phyloP scores from a whole-genome alignment of 306 rosid genomes.

The Prunus padus region DNA sequence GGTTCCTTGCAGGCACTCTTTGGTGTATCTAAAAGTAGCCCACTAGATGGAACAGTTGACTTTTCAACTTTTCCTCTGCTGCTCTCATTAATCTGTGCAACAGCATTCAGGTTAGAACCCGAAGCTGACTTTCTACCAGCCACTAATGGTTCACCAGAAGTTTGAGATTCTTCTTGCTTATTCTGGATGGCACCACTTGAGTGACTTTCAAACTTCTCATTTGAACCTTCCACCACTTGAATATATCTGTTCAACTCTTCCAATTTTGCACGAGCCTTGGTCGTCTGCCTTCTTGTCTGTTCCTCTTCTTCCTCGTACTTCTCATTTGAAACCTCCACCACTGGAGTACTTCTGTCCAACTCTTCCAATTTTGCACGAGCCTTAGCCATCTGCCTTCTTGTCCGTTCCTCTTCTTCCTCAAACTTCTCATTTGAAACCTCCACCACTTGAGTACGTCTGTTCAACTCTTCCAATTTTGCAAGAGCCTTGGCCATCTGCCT shows the following conservation, averaged over 20 bases:
- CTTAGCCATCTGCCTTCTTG: conserved; percentile 69
- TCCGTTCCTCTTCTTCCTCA: conserved; percentile 87
- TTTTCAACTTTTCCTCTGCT: conserved; percentile 32
- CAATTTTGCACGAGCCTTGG: conserved; percentile 74
- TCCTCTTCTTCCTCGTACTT: conserved; percentile 78
- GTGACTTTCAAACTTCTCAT: conserved; percentile 38
- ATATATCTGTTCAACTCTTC: conserved; percentile 72
- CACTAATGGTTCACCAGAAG: conserved; percentile 32
- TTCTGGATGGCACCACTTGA: conserved; percentile 41
- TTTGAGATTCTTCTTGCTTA: conserved; percentile 49
- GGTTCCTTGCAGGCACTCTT: conserved; percentile 39
- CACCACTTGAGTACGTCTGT: conserved; percentile 48
- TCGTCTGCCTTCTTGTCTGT: conserved; percentile 63
- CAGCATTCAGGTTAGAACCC: conserved; percentile 31
- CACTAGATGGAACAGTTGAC: conserved; percentile 32
- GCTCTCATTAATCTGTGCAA: conserved; percentile 36
- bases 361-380: conserved; percentile 83
- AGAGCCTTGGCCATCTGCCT: conserved; percentile 75
- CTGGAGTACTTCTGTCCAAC: conserved; percentile 54
- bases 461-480: conserved; percentile 79
- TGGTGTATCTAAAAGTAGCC: conserved; percentile 32
- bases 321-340: conserved; percentile 40
- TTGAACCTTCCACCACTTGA: conserved; percentile 45
- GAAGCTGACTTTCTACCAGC: conserved; percentile 31
- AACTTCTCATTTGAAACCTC: conserved; percentile 35